Percentiles rank a stretch among this genome's conserved stretches.
Evolutionary conservation across 768 basidiomycete genomes (phyloP).

Genomic region (Kondoa subrosea): DNA sequence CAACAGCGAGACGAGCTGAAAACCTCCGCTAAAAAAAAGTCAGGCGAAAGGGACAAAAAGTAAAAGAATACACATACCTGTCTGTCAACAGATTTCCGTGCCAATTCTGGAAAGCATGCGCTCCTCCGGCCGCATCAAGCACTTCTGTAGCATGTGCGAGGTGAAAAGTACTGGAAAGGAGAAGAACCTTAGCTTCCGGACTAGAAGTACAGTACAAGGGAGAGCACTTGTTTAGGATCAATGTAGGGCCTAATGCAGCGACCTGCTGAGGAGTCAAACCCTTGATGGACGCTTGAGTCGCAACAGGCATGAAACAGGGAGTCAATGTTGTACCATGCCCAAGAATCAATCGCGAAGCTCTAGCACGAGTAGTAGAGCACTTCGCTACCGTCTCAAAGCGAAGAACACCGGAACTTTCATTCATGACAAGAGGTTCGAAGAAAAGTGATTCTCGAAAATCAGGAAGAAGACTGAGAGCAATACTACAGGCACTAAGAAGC

Average conservation of each 20-base stretch:
- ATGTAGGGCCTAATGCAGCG: conserved; percentile 38
- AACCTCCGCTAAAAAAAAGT: conserved; percentile 48
- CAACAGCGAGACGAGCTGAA: conserved; percentile 45
- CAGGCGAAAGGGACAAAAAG: not conserved
- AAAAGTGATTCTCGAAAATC: too few relatives aligned
- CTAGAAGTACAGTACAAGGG: not conserved
- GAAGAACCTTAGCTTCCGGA: not conserved
- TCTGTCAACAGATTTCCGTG: conserved; percentile 59
- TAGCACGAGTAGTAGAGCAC: conserved; percentile 63
- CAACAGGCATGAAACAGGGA: not conserved
- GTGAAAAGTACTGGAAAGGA: conserved; percentile 47
- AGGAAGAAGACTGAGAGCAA: too few relatives aligned
- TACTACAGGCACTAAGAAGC: too few relatives aligned
- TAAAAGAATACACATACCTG: not conserved
- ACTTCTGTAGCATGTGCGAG: conserved; percentile 64
- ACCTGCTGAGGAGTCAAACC: conserved; percentile 54
- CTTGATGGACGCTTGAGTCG: conserved; percentile 64
- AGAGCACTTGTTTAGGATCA: conserved; percentile 56
- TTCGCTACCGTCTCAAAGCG: conserved; percentile 65
- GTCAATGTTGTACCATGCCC: conserved; percentile 43
- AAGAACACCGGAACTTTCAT: too few relatives aligned
- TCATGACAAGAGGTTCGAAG: too few relatives aligned
- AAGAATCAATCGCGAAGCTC: conserved; percentile 69
- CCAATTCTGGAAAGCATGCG: conserved; percentile 86
- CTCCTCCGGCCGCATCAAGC: conserved; percentile 57